Evolutionary conservation across 108 stramenopile genomes (phyloP).

Genomic region (Nitzschia sp.): DNA sequence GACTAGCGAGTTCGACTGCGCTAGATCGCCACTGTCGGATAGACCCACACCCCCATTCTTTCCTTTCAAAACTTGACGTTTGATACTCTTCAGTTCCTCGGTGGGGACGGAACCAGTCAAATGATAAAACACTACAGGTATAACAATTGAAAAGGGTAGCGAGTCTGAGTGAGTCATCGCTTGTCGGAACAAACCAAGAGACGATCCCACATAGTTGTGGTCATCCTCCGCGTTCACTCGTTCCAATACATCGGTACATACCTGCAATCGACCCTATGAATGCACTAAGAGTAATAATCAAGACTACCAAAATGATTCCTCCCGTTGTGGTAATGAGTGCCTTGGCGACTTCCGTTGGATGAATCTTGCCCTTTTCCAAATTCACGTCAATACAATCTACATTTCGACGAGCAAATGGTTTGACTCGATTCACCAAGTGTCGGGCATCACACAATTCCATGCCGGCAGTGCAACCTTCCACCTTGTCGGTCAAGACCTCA

Average conservation of each 20-base stretch:
- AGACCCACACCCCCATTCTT: neutral
- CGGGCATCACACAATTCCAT: constrained; percentile 57
- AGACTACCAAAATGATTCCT: neutral
- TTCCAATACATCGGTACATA: no score
- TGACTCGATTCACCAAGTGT: constrained; percentile 41
- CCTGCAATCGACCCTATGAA: neutral
- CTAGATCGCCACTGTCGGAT: neutral
- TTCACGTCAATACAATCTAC: constrained; percentile 33
- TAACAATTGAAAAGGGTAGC: no score
- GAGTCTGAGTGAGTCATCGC: no score
- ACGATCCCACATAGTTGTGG: no score
- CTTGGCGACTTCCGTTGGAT: neutral
- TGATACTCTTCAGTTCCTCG: neutral
- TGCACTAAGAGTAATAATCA: neutral
- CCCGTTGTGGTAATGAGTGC: constrained; percentile 1
- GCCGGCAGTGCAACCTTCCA: constrained; percentile 45
- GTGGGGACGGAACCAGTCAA: constrained; percentile 1
- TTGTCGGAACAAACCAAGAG: no score
- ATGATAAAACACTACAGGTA: constrained; percentile 1
- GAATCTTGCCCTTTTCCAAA: neutral
- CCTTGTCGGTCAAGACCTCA: constrained; percentile 48
- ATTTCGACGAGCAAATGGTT: constrained; percentile 48
- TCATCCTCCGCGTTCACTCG: no score
- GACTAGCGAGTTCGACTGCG: neutral
- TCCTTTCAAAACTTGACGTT: neutral